Base-by-base conservation (phyloP, 192 early-diverging fungal species). In the Backusella sp. region DNA sequence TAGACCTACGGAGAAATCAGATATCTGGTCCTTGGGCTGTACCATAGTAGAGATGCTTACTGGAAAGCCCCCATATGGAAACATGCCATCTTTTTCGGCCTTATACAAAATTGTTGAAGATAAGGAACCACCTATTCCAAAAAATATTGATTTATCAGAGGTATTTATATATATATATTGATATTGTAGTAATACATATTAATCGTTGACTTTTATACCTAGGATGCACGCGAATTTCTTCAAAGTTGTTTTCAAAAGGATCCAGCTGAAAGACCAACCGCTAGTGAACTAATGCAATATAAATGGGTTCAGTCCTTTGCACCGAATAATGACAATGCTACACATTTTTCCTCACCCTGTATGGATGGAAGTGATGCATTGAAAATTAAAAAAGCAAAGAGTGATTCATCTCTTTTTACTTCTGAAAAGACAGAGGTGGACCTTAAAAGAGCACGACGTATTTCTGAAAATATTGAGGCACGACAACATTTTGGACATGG, bases 1-100 rank as follows among this genome's bases (percentile, higher is more conserved):
- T 49, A 96, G 96, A 12, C 93, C 94, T 1, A 92, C 90, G 9
- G 89, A 91, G 19, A 89, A 92, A 26, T 98, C 96, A 0, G 97
- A 99, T 75, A 96, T 99, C 34, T 99, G 97, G 91, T 94, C 93
- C 69, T 85, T 99, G 37, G 97, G 96, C 34, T 98, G 96, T 74
- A 99, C 97, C 0, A 84, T 96, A 12, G 88, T 98, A 37, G 97
- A 99, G 80, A 83, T 99, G 80, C 81, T 97, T 28, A 94, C 96
- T 1, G 97, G 97, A 26, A 90, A 92, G 56, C 97, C 97, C 14
- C 97, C 97, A 0, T 99, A 97, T 81, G 86, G 90, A 14, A 88
- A 90, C 11, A 76, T 97, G 39, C 88, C 94, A 49, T 88, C 94
- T 14, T 94, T 98, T 93, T 87, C 96, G 0, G 94, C 95, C 1